A percentile compares a stretch with the other conserved stretches of the same genome.
Evolutionary conservation across 345 rosid species (phyloP).

Genomic region (Psidium guajava): DNA sequence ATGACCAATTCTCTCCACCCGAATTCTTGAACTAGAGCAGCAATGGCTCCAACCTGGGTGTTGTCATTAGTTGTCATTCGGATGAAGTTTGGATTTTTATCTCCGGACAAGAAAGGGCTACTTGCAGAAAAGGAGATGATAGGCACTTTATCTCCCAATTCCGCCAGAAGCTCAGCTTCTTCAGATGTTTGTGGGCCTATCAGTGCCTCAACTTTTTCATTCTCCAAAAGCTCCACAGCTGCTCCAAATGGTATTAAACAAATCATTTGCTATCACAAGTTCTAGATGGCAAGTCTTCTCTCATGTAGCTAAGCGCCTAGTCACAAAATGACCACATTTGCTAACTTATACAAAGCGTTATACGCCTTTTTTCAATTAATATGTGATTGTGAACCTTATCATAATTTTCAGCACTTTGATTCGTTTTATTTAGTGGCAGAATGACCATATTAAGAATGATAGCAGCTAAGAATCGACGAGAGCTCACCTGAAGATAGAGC

Average conservation of each 20-base stretch:
- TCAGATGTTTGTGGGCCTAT: not conserved
- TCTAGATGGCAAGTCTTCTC: not conserved
- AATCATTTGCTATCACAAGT: not conserved
- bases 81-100: not conserved
- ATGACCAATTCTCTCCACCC: slow-evolving; percentile 14
- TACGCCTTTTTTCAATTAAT: too few species aligned
- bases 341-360: not conserved
- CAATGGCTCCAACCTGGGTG: slow-evolving; percentile 4
- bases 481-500: not conserved
- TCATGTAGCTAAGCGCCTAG: not conserved
- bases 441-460: too few species aligned
- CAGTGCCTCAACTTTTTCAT: not conserved
- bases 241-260: not conserved
- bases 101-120: accelerated
- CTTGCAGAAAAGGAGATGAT: not conserved
- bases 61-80: slow-evolving; percentile 7
- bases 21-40: slow-evolving; percentile 5
- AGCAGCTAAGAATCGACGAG: not conserved
- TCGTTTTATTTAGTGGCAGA: too few species aligned
- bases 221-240: not conserved
- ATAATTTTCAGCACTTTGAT: not conserved
- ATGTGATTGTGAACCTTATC: not conserved
- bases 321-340: not conserved
- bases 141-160: too few species aligned
- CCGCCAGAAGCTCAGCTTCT: too few species aligned